Evolutionary conservation across 2,329 filamentous ascomycete species (phyloP), one percentile per base, ranked within the genome.

Genomic region (Hypoxylon rubiginosum): DNA sequence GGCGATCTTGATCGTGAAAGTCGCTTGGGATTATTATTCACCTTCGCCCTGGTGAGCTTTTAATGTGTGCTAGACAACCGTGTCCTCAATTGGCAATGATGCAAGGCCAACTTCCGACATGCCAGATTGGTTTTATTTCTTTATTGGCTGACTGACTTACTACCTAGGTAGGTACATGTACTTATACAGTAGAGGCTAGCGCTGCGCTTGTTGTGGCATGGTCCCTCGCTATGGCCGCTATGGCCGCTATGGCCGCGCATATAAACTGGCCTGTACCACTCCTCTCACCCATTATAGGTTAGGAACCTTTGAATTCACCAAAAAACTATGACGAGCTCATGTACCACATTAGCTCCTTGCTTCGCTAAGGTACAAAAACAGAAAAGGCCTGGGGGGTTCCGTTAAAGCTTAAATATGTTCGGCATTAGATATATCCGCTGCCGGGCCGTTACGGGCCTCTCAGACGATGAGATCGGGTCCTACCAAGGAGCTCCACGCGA

Each of bases 21-120:
- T 30, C 34, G 61, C 56, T 49, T n/a, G n/a, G 15, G 45, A 58
- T 59, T 60, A 66, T 60, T 64, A 9, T 62, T 32, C 24, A 51
- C 49, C 36, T 51, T 53, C 17, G n/a, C 8, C 53, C 26, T 10
- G 48, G 21, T 53, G 43, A 58, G 53, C 54, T 63, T 69, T 62
- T 70, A 68, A 65, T 67, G 61, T 67, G 66, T 73, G 70, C 69
- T 62, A 71, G 72, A 75, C 68, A 76, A 77, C 75, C 75, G 75
- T 77, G 75, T 77, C 75, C 75, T 77, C 74, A 76, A 77, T 74
- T 75, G 69, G 69, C 61, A 66, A 66, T 69, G 70, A 71, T 71
- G 69, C 67, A 71, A 67, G 65, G 52, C 39, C 52, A 63, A 63
- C 30, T 60, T 68, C 69, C 69, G 67, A 70, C 60, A 68, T 68